Evolutionary conservation across 208 protist species (phyloP), one percentile per base, ranked within the genome.

Genomic region (Angomonas deanei): DNA sequence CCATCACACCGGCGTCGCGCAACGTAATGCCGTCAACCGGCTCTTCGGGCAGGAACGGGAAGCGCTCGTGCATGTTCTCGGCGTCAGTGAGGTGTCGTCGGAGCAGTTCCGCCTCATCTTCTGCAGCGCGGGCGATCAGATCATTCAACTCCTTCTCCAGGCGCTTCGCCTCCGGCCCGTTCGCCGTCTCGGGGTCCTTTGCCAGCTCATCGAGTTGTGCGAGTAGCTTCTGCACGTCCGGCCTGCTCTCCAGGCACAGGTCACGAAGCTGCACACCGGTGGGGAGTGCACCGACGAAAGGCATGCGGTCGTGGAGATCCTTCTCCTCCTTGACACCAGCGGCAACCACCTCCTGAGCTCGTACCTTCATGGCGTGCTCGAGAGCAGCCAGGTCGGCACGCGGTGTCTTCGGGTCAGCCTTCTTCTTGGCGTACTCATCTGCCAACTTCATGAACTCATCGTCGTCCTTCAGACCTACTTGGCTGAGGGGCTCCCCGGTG

Each of bases 141-240:
- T 84, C 74, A 15, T 47, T 49, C 62, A 87, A 82, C 47, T 61
- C 60, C 61, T 77, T 80, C 66, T 87, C 71, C 48, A 88, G 62
- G 2, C 74, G 70, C 61, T 67, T 50, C 52, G 66, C 58, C 56
- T 76, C 65, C 17, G 61, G 56, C 10, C 68, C 60, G 52, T 68
- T 10, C 34, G n/a, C n/a, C n/a, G n/a, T n/a, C n/a, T n/a, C n/a
- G n/a, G n/a, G n/a, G n/a, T 80, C 67, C 30, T 70, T 49, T 30
- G 54, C 52, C 50, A 84, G 61, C 48, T 75, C 75, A 55, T 64
- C 60, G 60, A 72, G 62, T 64, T 75, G 61, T 54, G 64, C 57
- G 27, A 76, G 27, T 17, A 86, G 61, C 24, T 39, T 61, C 48
- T 31, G 60, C 26, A 84, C 54, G 49, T 64, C 62, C 13, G 66